These are phyloP conservation scores for Spencermartinsiella ligniputridi DNA, from an alignment of 1,139 yeast genomes.

Conservation along the genomic window DNA sequence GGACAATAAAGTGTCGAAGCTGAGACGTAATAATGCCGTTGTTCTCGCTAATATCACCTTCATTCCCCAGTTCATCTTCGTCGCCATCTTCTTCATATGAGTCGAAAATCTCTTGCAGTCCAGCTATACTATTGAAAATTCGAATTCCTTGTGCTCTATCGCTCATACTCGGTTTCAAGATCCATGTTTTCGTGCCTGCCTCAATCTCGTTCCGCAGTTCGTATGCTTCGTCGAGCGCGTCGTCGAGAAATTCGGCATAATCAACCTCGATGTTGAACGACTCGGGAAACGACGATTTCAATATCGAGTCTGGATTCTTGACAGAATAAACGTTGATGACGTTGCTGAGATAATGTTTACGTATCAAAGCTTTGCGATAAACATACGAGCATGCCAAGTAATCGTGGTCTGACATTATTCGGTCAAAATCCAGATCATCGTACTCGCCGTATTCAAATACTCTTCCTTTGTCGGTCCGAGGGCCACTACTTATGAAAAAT, in stretches of 20 bases:
- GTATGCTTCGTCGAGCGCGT: constrained; percentile 84
- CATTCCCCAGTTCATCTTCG: constrained; percentile 46
- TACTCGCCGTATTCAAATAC: constrained; percentile 83
- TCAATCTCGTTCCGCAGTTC: constrained; percentile 79
- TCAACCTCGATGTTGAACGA: constrained; percentile 84
- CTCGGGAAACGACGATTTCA: constrained; percentile 62
- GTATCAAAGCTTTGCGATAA: constrained; percentile 74
- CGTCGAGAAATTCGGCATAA: constrained; percentile 93
- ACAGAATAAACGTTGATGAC: constrained; percentile 69
- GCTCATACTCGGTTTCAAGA: constrained; percentile 93
- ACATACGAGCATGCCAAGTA: constrained; percentile 78
- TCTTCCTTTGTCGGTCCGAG: constrained; percentile 22
- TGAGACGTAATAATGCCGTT: constrained; percentile 78
- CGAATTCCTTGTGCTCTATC: constrained; percentile 96
- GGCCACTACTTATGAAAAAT: constrained; percentile 9
- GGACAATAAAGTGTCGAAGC: constrained; percentile 84
- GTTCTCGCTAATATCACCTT: constrained; percentile 31
- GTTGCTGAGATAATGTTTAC: constrained; percentile 83
- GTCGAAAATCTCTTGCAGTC: constrained; percentile 77
- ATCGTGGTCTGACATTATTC: constrained; percentile 39
- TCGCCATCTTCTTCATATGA: constrained; percentile 74
- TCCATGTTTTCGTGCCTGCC: constrained; percentile 65
- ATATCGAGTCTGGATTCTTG: constrained; percentile 66
- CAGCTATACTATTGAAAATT: constrained; percentile 69
- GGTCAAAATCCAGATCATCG: constrained; percentile 79